phyloP scores from a whole-genome alignment of 2,329 filamentous ascomycete species.

The Diaporthe sp. region DNA sequence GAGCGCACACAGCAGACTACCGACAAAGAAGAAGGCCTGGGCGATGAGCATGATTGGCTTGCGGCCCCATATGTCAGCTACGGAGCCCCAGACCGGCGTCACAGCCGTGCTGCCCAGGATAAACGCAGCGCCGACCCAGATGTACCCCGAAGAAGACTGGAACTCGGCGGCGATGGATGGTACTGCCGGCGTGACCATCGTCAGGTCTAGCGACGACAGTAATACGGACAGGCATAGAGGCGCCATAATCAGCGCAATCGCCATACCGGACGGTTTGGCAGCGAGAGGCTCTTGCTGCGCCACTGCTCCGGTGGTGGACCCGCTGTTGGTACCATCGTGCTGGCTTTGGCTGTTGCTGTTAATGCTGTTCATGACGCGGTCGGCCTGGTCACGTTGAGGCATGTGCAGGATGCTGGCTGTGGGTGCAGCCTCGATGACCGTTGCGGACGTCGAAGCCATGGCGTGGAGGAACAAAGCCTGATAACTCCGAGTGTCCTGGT shows the following conservation, averaged over 20 bases:
- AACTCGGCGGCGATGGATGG: conserved; percentile 76
- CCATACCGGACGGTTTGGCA: background rate
- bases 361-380: background rate
- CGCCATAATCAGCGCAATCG: conserved; percentile 3
- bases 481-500: background rate
- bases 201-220: conserved; percentile 69
- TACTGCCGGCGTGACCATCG: conserved; percentile 76
- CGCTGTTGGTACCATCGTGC: background rate
- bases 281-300: background rate
- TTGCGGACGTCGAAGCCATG: conserved; percentile 1
- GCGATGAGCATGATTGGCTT: conserved; percentile 67
- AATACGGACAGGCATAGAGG: conserved; percentile 52
- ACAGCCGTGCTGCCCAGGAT: conserved; percentile 77
- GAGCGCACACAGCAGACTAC: conserved; percentile 67
- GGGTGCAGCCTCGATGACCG: background rate
- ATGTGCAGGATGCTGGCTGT: background rate
- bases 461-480: background rate
- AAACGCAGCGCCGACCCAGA: conserved; percentile 83
- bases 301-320: background rate
- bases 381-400: background rate
- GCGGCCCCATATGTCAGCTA: conserved; percentile 71
- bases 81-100: conserved; percentile 78
- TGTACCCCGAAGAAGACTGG: conserved; percentile 76
- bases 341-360: background rate
- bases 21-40: conserved; percentile 67